Conservation (phyloP, 805 yeast genomes). For the Wickerhamomyces silvicola region DNA sequence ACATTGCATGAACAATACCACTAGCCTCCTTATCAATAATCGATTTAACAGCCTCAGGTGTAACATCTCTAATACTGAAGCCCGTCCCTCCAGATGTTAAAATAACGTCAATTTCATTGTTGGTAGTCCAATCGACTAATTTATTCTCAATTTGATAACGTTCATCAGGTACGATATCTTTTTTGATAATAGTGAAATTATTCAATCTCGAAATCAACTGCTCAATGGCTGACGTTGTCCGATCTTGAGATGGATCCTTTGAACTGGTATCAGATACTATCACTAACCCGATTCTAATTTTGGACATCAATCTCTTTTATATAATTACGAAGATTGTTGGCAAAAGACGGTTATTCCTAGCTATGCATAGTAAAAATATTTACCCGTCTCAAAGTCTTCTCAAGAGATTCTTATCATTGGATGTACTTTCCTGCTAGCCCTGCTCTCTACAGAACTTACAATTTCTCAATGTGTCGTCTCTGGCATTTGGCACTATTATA, state of each 20-base stretch:
- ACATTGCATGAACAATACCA: slow-evolving; percentile 44
- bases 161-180: slow-evolving; percentile 19
- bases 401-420: no score
- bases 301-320: no score
- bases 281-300: slow-evolving; percentile 28
- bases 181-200: slow-evolving; percentile 22
- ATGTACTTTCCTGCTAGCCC: no score
- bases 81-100: slow-evolving; percentile 54
- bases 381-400: no score
- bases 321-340: no score
- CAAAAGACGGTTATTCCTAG: no score
- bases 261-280: slow-evolving; percentile 37
- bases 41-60: slow-evolving; percentile 45
- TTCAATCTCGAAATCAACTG: no score
- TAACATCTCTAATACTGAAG: slow-evolving; percentile 36
- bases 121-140: slow-evolving; percentile 4
- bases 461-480: no score
- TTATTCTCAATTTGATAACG: neutral
- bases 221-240: no score
- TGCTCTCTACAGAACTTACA: no score
- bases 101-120: slow-evolving; percentile 25
- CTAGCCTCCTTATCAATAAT: slow-evolving; percentile 39
- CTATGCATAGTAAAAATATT: no score
- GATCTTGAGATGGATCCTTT: slow-evolving; percentile 26
- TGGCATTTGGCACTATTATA: no score